Percentiles rank a stretch among this genome's conserved stretches.
phyloP scores from a whole-genome alignment of 805 yeast genomes.

The Metschnikowia vanudenii region DNA sequence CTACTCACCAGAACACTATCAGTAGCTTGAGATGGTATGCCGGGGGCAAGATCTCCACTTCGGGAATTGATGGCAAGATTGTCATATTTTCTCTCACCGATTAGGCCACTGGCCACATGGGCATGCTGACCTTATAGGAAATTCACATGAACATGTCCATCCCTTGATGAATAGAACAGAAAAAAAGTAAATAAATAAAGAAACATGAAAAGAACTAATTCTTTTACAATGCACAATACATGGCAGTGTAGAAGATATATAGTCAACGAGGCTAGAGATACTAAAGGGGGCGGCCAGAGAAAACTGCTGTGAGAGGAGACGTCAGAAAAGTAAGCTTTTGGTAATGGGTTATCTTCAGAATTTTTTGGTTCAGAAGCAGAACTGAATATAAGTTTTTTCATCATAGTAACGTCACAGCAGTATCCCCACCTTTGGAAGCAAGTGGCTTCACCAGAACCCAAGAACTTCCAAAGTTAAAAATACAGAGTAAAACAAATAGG shows the following conservation, averaged over 20 bases:
- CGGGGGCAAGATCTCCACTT: constrained; percentile 51
- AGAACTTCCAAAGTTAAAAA: constrained; percentile 9
- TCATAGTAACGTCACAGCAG: constrained; percentile 42
- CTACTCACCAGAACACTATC: constrained; percentile 91
- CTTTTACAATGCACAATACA: too few species aligned
- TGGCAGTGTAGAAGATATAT: not conserved
- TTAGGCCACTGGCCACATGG: too few species aligned
- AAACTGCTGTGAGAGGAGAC: constrained; percentile 11
- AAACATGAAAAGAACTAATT: not conserved
- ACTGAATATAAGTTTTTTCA: constrained; percentile 72
- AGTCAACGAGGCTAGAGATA: not conserved
- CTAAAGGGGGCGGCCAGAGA: not conserved
- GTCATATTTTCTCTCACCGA: constrained; percentile 57
- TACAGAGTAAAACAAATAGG: not conserved
- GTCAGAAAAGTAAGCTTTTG: constrained; percentile 56
- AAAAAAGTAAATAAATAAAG: too few species aligned
- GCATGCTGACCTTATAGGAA: too few species aligned
- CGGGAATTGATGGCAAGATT: constrained; percentile 90
- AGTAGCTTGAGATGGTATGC: constrained; percentile 55
- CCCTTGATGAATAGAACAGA: too few species aligned
- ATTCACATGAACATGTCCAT: too few species aligned
- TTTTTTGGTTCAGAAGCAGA: constrained; percentile 90
- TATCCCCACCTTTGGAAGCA: constrained; percentile 12
- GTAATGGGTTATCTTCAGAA: constrained; percentile 74
- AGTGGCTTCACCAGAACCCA: constrained; percentile 18